Base-by-base conservation (phyloP, 108 stramenopile genomes). In the Bacterosira constricta region DNA sequence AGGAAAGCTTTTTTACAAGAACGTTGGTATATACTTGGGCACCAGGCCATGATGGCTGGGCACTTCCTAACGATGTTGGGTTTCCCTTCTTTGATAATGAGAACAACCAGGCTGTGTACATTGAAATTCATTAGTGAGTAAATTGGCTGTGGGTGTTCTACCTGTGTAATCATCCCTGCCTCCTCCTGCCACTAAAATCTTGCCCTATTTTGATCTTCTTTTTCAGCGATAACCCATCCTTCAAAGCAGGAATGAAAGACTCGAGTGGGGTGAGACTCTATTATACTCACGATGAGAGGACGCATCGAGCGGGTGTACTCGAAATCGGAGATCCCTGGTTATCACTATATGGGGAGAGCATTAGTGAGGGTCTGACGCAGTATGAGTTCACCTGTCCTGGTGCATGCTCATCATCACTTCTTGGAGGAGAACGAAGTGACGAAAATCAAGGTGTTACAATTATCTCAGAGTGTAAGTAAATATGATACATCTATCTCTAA, bases 211-310 rank as follows among this genome's bases (percentile, higher is more conserved):
- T n/a, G n/a, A n/a, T n/a, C n/a, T n/a, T n/a, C n/a, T n/a, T n/a
- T n/a, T n/a, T n/a, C n/a, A n/a, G n/a, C 50, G 66, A 88, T 70
- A 88, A 88, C 60, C 83, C 78, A 21, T 23, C 35, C 11, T n/a
- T 27, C 10, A 53, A 55, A 29, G 27, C 47, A 4, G 81, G 75
- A 23, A 60, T 72, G 17, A 26, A 65, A 12, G 85, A 86, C 58
- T 82, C 55, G 29, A 85, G 85, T 37, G 88, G 88, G 10, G 71
- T 88, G 7, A 62, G 83, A 21, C 54, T 86, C 20, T 79, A 84
- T 56, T 86, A 71, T 42, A 80, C 77, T 0, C 73, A 6, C 27
- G 39, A 79, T 34, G 63, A 60, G n/a, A 56, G 83, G 17, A 38
- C 73, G 17, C 59, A 82, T 37, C 66, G 79, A 11, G 62, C 85